Percentiles rank a stretch among this genome's conserved stretches.
Conservation (phyloP, 2,329 filamentous ascomycete species). For the Sporothrix inflata region DNA sequence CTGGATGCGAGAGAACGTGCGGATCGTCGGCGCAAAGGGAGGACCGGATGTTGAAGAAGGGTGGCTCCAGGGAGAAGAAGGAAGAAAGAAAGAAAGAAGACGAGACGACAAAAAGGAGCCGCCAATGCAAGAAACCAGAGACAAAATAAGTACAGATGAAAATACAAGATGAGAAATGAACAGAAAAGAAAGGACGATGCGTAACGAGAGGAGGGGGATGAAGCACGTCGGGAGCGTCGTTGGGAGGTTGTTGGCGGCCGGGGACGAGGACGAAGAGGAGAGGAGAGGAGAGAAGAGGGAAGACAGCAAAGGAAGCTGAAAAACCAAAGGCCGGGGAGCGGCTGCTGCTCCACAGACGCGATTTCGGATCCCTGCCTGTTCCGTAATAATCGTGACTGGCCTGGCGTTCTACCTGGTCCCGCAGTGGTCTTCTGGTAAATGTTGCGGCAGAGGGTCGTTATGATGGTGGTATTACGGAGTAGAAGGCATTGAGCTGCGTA, state of each 20-base stretch:
- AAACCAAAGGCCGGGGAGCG: conserved; percentile 16
- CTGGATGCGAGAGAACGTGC: background rate
- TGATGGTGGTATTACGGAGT: too few species aligned
- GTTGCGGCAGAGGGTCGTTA: too few species aligned
- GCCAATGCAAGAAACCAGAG: background rate
- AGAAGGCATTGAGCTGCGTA: background rate
- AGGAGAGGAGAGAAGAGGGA: conserved; percentile 1
- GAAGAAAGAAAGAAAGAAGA: background rate
- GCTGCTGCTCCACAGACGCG: conserved; percentile 26
- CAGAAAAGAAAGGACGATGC: background rate
- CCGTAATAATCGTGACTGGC: conserved; percentile 19
- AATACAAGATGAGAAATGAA: conserved; percentile 18
- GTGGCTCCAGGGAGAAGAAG: background rate
- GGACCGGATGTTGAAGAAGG: background rate
- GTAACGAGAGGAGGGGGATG: background rate
- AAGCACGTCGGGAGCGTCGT: background rate
- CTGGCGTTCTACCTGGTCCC: too few species aligned
- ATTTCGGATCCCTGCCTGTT: conserved; percentile 24
- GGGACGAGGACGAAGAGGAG: conserved; percentile 2
- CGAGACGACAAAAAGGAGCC: background rate
- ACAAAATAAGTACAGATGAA: conserved; percentile 13
- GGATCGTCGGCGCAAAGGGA: conserved; percentile 3
- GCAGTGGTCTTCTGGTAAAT: too few species aligned
- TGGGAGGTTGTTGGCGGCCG: conserved; percentile 14
- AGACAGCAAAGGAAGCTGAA: conserved; percentile 24